Evolutionary conservation across 2,329 filamentous ascomycete genomes (phyloP).

Genomic region (Apiospora kogelbergensis): DNA sequence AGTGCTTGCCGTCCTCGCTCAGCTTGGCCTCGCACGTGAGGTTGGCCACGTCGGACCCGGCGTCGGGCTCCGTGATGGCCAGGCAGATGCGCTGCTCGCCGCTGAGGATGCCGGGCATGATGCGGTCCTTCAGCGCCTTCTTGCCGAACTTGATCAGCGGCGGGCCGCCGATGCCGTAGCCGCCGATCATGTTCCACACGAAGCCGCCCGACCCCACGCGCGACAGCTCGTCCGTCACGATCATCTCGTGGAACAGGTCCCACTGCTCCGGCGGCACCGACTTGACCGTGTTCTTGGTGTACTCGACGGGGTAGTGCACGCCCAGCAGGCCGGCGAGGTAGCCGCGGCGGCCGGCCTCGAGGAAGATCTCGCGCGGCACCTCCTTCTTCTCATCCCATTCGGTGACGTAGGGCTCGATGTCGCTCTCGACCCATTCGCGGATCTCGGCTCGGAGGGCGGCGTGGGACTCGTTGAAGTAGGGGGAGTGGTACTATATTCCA

Average conservation of each 20-base stretch:
- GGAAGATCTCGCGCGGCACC: conserved; percentile 87
- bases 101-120: conserved; percentile 81
- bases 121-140: conserved; percentile 79
- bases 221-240: conserved; percentile 91
- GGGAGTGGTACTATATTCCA: conserved; percentile 76
- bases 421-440: conserved; percentile 85
- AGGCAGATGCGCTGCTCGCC: conserved; percentile 98
- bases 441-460: conserved; percentile 87
- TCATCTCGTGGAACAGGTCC: conserved; percentile 98
- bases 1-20: conserved; percentile 94
- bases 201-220: conserved; percentile 87
- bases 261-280: conserved; percentile 84
- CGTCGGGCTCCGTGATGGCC: conserved; percentile 95
- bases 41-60: conserved; percentile 93
- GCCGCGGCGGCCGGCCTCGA: conserved; percentile 89
- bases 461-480: conserved; percentile 95
- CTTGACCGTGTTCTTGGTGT: conserved; percentile 71
- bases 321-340: conserved; percentile 93
- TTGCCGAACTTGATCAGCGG: conserved; percentile 90
- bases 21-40: conserved; percentile 94
- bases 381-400: conserved; percentile 97
- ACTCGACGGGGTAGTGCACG: conserved; percentile 75
- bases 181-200: conserved; percentile 95
- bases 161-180: conserved; percentile 93
- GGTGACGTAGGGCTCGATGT: conserved; percentile 86